A percentile compares a stretch with the other conserved stretches of the same genome.
phyloP scores from a whole-genome alignment of 768 basidiomycete genomes.

The Antrodiella citrinella region DNA sequence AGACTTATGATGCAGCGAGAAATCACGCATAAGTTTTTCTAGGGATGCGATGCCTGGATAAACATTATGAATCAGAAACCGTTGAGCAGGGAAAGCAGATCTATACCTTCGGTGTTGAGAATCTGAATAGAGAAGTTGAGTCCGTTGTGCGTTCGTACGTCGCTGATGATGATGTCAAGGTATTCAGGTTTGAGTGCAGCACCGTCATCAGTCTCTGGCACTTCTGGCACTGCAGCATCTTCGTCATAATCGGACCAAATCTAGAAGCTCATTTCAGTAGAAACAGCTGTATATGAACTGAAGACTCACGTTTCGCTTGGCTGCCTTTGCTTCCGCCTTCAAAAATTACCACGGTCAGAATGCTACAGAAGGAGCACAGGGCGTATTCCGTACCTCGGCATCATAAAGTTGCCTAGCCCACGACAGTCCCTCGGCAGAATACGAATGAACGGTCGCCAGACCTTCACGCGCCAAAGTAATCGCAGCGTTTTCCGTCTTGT shows the following conservation, averaged over 20 bases:
- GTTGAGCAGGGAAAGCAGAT: background rate
- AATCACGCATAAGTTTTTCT: conserved; percentile 92
- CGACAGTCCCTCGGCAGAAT: conserved; percentile 75
- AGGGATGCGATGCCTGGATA: conserved; percentile 76
- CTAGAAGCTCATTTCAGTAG: no score
- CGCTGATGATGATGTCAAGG: conserved; percentile 87
- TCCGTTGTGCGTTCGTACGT: conserved; percentile 64
- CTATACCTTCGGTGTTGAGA: conserved; percentile 77
- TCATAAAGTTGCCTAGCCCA: conserved; percentile 77
- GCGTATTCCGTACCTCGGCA: conserved; percentile 54
- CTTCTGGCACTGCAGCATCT: conserved; percentile 50
- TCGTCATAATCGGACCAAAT: conserved; percentile 85
- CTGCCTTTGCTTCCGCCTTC: conserved; percentile 75
- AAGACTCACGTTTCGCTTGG: conserved; percentile 63
- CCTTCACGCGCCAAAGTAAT: conserved; percentile 81
- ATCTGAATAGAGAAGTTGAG: conserved; percentile 91
- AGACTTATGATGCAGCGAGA: conserved; percentile 77
- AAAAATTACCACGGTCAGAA: background rate
- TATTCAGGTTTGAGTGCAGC: conserved; percentile 73
- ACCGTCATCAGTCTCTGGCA: conserved; percentile 34
- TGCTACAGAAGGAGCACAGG: background rate
- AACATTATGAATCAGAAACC: no score
- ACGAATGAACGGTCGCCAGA: conserved; percentile 79
- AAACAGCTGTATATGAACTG: background rate
- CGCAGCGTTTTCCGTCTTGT: conserved; percentile 84